These are phyloP conservation scores for Phytopythium boreale DNA, from an alignment of 352 stramenopile genomes.

Conservation along the genomic window DNA sequence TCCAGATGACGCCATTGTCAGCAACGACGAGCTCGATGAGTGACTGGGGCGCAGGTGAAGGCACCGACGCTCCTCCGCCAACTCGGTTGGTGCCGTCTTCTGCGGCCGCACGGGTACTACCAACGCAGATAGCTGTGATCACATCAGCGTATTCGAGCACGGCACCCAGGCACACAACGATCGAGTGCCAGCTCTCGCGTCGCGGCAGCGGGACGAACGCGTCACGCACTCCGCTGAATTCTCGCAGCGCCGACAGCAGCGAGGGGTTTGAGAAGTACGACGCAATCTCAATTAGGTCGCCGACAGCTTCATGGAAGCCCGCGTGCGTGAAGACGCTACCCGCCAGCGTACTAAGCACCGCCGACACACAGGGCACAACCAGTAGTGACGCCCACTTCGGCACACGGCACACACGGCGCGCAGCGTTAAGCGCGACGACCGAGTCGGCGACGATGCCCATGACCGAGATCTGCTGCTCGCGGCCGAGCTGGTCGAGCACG, in stretches of 20 bases:
- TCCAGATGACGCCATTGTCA: conserved; percentile 44
- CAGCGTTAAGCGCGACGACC: conserved; percentile 50
- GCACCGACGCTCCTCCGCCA: neutral
- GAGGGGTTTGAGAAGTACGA: conserved; percentile 56
- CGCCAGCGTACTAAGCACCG: conserved; percentile 48
- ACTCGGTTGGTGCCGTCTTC: conserved; percentile 12
- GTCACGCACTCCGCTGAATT: conserved; percentile 36
- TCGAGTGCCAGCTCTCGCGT: conserved; percentile 60
- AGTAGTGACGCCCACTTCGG: conserved; percentile 44
- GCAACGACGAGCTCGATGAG: conserved; percentile 58
- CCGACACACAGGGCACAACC: conserved; percentile 65
- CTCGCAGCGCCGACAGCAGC: conserved; percentile 33
- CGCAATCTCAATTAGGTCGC: conserved; percentile 59
- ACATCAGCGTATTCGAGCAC: conserved; percentile 46
- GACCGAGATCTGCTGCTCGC: conserved; percentile 57
- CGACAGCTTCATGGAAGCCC: conserved; percentile 39
- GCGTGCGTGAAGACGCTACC: conserved; percentile 56
- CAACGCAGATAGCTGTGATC: conserved; percentile 50
- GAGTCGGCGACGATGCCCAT: conserved; percentile 77
- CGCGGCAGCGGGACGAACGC: conserved; percentile 50
- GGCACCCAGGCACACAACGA: conserved; percentile 51
- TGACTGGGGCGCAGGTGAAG: conserved; percentile 22
- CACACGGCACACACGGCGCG: conserved; percentile 39
- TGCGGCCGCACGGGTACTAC: neutral
- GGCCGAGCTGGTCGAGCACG: conserved; percentile 40